phyloP scores from a whole-genome alignment of 1,284 basidiomycete species.

The Heterobasidion annosum region DNA sequence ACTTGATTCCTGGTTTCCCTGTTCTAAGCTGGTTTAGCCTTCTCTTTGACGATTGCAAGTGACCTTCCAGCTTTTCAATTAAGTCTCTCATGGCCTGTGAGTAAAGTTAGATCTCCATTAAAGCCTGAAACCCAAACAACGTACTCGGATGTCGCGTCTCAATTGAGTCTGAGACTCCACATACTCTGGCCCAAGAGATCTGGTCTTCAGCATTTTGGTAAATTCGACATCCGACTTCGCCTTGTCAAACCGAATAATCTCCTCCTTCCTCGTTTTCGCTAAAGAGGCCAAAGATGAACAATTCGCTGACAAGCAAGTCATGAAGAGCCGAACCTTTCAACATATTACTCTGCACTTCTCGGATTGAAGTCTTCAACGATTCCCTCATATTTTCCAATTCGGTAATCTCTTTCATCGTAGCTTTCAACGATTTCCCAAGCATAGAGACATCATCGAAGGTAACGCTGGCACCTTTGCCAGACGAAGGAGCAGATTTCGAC shows the following conservation, averaged over 20 bases:
- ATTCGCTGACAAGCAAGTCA: background rate
- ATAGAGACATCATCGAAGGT: conserved; percentile 14
- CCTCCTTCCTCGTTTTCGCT: conserved; percentile 71
- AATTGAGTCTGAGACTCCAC: conserved; percentile 75
- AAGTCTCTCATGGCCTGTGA: conserved; percentile 57
- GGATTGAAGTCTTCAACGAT: conserved; percentile 30
- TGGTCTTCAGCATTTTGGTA: conserved; percentile 68
- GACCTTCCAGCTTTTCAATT: conserved; percentile 70
- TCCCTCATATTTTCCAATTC: conserved; percentile 35
- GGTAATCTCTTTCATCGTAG: conserved; percentile 42
- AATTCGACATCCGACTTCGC: conserved; percentile 74
- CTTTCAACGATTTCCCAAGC: conserved; percentile 39
- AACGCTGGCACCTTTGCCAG: background rate
- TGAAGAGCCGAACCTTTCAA: conserved; percentile 44
- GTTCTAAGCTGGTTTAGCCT: conserved; percentile 54
- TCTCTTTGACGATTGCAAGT: conserved; percentile 63
- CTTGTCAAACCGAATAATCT: conserved; percentile 65
- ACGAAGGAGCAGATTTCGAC: background rate
- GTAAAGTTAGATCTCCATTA: conserved; percentile 5
- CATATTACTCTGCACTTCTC: conserved; percentile 52
- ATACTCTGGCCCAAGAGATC: conserved; percentile 84
- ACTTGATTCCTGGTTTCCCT: conserved; percentile 59
- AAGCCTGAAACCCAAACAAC: conserved; percentile 14
- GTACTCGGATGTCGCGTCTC: conserved; percentile 58
- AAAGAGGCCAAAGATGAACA: background rate